These are phyloP conservation scores for Choiromyces venosus DNA, from an alignment of 495 filamentous ascomycete genomes.

Conservation along the genomic window DNA sequence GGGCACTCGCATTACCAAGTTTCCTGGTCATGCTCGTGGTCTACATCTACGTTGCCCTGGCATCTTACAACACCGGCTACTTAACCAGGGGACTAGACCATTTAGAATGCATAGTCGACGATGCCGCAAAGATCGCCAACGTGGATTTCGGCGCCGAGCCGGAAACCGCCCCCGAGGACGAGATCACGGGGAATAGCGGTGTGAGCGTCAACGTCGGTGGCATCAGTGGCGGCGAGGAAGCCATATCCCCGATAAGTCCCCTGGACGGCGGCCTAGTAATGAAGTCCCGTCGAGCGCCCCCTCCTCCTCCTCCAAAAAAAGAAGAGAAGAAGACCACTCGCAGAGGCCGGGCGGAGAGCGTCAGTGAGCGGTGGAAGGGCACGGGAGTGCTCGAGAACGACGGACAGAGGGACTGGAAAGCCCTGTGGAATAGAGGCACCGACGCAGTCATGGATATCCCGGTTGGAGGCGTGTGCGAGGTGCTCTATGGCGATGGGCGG, in stretches of 20 bases:
- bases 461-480: slow-evolving; percentile 92
- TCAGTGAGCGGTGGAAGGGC: slow-evolving; percentile 40
- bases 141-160: slow-evolving; percentile 67
- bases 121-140: slow-evolving; percentile 76
- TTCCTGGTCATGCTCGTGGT: slow-evolving; percentile 83
- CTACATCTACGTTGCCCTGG: slow-evolving; percentile 91
- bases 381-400: slow-evolving; percentile 30
- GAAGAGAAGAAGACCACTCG: slow-evolving; percentile 13
- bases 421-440: slow-evolving; percentile 82
- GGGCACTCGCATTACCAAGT: slow-evolving; percentile 83
- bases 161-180: slow-evolving; percentile 40
- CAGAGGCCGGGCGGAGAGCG: slow-evolving; percentile 30
- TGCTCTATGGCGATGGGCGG: slow-evolving; percentile 61
- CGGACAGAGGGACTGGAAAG: slow-evolving; percentile 62
- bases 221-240: slow-evolving; percentile 18
- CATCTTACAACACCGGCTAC: slow-evolving; percentile 82
- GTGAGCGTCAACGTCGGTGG: slow-evolving; percentile 51
- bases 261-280: slow-evolving; percentile 16
- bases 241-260: slow-evolving; percentile 21
- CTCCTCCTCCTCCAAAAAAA: too few relatives aligned
- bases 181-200: slow-evolving; percentile 48
- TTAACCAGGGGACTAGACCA: slow-evolving; percentile 74
- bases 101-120: slow-evolving; percentile 88
- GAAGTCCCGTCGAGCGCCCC: slow-evolving; percentile 15
- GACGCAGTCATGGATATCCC: slow-evolving; percentile 98